Conservation (phyloP, 1,284 basidiomycete species). For the Stereum hirsutum region DNA sequence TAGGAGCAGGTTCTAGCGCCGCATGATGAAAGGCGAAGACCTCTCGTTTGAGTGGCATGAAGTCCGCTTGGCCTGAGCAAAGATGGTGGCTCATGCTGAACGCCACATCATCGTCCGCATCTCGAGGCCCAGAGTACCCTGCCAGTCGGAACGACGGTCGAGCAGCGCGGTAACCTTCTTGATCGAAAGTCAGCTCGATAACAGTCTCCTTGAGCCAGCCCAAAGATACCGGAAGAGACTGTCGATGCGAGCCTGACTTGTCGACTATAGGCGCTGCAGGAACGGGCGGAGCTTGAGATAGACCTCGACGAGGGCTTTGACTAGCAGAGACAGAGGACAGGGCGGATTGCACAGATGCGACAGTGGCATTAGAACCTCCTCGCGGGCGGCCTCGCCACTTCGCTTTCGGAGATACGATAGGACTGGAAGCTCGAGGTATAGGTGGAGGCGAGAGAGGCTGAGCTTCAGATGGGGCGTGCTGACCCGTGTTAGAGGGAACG, state of each 20-base stretch:
- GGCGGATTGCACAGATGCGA: neutral
- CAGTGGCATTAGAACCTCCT: conserved; percentile 5
- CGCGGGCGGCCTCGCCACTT: neutral
- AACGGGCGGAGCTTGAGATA: neutral
- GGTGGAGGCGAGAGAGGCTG: neutral
- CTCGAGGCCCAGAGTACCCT: conserved; percentile 29
- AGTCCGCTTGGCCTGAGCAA: conserved; percentile 41
- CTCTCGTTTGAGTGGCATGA: conserved; percentile 49
- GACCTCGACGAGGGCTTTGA: too few species aligned
- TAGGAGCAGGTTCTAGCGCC: conserved; percentile 57
- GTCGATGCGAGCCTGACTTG: conserved; percentile 8
- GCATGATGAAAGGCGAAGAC: conserved; percentile 63
- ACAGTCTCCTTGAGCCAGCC: conserved; percentile 42
- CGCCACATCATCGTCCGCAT: conserved; percentile 16
- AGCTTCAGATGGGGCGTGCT: too few species aligned
- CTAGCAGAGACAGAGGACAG: neutral
- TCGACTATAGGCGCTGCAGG: neutral
- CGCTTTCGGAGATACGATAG: neutral
- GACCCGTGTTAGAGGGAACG: too few species aligned
- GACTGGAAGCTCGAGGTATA: neutral
- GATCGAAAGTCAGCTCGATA: conserved; percentile 69
- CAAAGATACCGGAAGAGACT: conserved; percentile 27
- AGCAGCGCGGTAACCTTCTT: conserved; percentile 66
- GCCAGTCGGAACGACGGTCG: conserved; percentile 47
- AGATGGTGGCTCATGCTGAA: conserved; percentile 21